phyloP scores from a whole-genome alignment of 176 grass and related monocot species.

The Elaeis guineensis region DNA sequence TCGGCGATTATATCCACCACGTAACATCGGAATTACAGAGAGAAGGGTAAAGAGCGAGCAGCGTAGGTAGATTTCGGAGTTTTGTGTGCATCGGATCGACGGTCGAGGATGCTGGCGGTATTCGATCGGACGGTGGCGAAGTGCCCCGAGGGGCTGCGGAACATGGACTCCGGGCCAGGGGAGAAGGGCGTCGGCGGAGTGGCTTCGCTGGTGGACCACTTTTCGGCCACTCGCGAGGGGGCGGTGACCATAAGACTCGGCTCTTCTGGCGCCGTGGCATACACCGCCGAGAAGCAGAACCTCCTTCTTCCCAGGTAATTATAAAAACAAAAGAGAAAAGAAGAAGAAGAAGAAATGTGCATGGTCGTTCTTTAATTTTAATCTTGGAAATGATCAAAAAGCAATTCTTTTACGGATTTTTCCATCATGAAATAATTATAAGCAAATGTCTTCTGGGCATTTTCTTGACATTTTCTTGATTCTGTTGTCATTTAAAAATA shows the following conservation, averaged over 20 bases:
- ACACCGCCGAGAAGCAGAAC: slow-evolving; percentile 47
- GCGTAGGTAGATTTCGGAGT: not conserved
- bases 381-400: not conserved
- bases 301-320: slow-evolving; percentile 61
- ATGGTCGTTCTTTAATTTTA: not conserved
- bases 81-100: not conserved
- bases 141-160: slow-evolving; percentile 53
- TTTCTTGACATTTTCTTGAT: too few relatives aligned
- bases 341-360: too few relatives aligned
- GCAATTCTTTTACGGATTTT: not conserved
- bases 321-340: too few relatives aligned
- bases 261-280: slow-evolving; percentile 18
- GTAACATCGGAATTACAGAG: too few relatives aligned
- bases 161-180: slow-evolving; percentile 1
- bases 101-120: slow-evolving; percentile 50
- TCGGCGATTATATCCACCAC: too few relatives aligned
- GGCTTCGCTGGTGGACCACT: slow-evolving; percentile 19
- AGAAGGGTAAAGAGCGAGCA: not conserved
- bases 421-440: not conserved
- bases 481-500: too few relatives aligned
- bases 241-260: slow-evolving; percentile 47
- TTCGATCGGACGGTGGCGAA: slow-evolving; percentile 54
- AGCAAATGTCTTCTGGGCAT: too few relatives aligned
- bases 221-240: slow-evolving; percentile 32
- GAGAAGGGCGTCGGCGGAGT: slow-evolving; percentile 15